Base-by-base conservation (phyloP, 2,329 filamentous ascomycete species). In the Madurella mycetomatis region DNA sequence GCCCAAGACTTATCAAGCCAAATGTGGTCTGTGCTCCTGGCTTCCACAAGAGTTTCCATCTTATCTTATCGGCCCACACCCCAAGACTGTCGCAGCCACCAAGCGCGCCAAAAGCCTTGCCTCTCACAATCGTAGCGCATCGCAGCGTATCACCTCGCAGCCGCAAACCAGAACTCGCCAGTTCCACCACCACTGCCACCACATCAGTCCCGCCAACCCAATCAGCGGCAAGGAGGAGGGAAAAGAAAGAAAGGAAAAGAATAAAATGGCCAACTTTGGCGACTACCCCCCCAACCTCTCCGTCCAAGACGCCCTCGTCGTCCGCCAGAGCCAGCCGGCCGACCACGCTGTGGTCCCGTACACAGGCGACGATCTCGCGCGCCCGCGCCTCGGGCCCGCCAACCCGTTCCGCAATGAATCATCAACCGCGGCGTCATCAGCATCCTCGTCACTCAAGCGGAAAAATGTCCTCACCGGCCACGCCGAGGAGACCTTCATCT, bases 401-500 rank as follows among this genome's bases (percentile, higher is more conserved):
- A 92, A 92, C 66, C 89, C 89, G 1, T 92, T 89, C 71, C 85
- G 83, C 67, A 78, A 85, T 61, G 79, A 84, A 30, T 71, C 77
- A 62, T 18, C 45, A 4, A 18, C 45, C 19, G 11, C 52, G 49
- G 17, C 75, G 47, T 71, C 73, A 37, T 12, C 34, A 11, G 34
- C 1, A 17, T 13, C 41, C 1, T 12, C 47, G 5, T 25, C 49
- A n/a, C 68, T 84, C 55, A 92, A 92, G 72, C 84, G 88, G 56
- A 92, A 92, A 67, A 92, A 91, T 58, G 79, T 92, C 1, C 79
- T 89, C 11, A 96, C 94, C 0, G 94, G 94, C 11, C 87, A 83
- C 64, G 94, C 94, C 1, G 82, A 94, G 63, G 92, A 99, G 71
- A 91, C 88, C 0, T 88, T 83, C 62, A 84, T 99, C 60, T 95